Conservation (phyloP, 441 rosid species). For the Populus tomentosa region DNA sequence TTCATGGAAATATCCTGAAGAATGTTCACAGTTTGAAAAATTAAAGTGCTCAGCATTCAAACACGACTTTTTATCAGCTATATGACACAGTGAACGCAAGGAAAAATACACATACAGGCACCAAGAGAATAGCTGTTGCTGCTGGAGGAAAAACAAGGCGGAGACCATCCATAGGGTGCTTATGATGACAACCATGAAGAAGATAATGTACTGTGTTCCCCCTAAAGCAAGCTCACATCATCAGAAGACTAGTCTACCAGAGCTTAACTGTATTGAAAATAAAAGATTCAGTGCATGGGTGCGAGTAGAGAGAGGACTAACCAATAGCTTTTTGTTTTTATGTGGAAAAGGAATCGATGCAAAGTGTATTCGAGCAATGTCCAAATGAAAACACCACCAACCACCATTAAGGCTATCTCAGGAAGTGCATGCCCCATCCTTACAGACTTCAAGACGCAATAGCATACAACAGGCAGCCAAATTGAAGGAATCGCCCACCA, state of each 20-base stretch:
- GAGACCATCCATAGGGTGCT: constrained; percentile 98
- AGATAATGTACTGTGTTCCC: constrained; percentile 91
- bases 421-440: constrained; percentile 57
- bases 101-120: constrained; percentile 50
- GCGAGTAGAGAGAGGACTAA: constrained; percentile 27
- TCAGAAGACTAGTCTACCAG: not conserved
- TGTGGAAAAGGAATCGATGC: constrained; percentile 96
- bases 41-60: not conserved
- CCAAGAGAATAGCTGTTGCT: constrained; percentile 65
- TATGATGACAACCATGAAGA: constrained; percentile 97
- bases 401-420: constrained; percentile 49
- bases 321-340: constrained; percentile 84
- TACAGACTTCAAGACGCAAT: constrained; percentile 51
- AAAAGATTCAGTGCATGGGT: not conserved
- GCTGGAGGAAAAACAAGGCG: constrained; percentile 98
- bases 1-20: not conserved
- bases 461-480: constrained; percentile 93
- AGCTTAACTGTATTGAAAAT: not conserved
- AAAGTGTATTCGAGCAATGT: constrained; percentile 77
- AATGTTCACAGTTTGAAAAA: not conserved
- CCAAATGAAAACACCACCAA: constrained; percentile 68
- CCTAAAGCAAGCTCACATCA: constrained; percentile 36
- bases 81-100: not conserved
- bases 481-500: constrained; percentile 96
- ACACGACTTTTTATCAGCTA: not conserved